A percentile compares a stretch with the other conserved stretches of the same genome.
Conservation (phyloP, 129 eudicot species). For the Mikania micrantha region DNA sequence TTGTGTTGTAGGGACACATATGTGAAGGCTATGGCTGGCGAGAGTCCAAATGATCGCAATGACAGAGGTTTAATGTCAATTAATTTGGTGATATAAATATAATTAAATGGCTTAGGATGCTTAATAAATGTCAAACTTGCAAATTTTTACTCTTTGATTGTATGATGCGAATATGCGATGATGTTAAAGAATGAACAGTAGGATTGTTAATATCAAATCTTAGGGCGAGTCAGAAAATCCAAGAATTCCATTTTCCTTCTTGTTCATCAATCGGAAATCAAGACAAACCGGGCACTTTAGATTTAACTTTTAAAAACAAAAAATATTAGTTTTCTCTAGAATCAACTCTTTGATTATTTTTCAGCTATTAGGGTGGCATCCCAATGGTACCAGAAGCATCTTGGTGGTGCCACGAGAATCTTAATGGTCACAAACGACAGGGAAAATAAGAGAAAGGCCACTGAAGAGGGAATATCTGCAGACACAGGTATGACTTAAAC, state of each 20-base stretch:
- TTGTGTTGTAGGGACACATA: conserved; percentile 64
- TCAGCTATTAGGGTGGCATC: conserved; percentile 94
- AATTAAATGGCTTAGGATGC: neutral
- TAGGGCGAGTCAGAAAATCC: too few species aligned
- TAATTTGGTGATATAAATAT: neutral
- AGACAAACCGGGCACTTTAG: too few species aligned
- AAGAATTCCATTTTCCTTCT: too few species aligned
- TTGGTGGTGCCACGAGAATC: conserved; percentile 53
- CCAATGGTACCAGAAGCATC: conserved; percentile 94
- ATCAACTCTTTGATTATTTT: neutral
- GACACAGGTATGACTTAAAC: conserved; percentile 58
- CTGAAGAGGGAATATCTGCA: conserved; percentile 76
- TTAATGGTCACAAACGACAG: conserved; percentile 82
- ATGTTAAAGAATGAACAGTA: neutral
- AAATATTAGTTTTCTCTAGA: neutral
- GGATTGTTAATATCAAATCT: neutral
- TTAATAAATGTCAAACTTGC: neutral
- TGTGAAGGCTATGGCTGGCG: conserved; percentile 77
- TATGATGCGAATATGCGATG: neutral
- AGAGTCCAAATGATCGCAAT: conserved; percentile 90
- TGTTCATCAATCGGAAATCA: too few species aligned
- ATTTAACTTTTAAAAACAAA: neutral
- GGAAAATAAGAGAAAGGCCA: conserved; percentile 80
- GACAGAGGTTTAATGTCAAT: conserved; percentile 68
- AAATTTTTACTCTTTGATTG: neutral